Conservation (phyloP, 2,329 filamentous ascomycete genomes). For the Dothiorella sarmentorum region DNA sequence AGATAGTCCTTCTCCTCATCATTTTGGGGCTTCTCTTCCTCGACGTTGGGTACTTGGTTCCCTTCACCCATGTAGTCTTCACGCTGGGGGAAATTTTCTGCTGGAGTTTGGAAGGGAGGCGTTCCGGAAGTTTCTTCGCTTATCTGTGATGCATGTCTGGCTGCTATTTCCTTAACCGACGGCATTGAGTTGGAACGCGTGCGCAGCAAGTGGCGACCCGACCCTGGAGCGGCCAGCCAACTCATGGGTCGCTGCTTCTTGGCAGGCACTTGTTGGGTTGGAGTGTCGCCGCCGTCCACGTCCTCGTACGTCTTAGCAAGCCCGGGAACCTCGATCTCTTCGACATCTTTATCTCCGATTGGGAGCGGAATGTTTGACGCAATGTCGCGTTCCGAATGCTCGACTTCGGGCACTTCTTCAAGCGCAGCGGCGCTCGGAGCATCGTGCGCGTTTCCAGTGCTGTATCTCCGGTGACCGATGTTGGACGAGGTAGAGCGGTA, state of each 20-base stretch:
- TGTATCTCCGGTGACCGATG: constrained; percentile 5
- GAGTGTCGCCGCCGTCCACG: constrained; percentile 33
- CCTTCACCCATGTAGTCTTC: constrained; percentile 14
- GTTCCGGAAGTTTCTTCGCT: neutral
- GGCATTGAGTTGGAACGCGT: constrained; percentile 4
- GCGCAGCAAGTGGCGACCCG: constrained; percentile 1
- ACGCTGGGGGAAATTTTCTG: neutral
- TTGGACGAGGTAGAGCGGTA: neutral
- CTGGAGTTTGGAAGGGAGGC: neutral
- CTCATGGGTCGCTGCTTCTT: constrained; percentile 5
- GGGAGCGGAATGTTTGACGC: constrained; percentile 67
- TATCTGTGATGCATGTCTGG: neutral
- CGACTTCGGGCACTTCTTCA: constrained; percentile 38
- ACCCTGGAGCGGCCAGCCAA: constrained; percentile 30
- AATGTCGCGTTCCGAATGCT: constrained; percentile 44
- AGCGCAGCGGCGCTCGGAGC: constrained; percentile 12
- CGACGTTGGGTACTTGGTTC: constrained; percentile 4
- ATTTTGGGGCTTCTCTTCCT: neutral
- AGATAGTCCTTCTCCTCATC: neutral
- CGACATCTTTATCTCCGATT: constrained; percentile 62
- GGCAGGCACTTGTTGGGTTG: neutral
- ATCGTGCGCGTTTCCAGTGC: constrained; percentile 15
- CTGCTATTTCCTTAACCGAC: neutral
- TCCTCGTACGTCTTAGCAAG: constrained; percentile 55
- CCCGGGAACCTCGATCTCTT: constrained; percentile 77